These are phyloP conservation scores for Tulasnella sp. DNA, from an alignment of 768 basidiomycete species.

Conservation along the genomic window DNA sequence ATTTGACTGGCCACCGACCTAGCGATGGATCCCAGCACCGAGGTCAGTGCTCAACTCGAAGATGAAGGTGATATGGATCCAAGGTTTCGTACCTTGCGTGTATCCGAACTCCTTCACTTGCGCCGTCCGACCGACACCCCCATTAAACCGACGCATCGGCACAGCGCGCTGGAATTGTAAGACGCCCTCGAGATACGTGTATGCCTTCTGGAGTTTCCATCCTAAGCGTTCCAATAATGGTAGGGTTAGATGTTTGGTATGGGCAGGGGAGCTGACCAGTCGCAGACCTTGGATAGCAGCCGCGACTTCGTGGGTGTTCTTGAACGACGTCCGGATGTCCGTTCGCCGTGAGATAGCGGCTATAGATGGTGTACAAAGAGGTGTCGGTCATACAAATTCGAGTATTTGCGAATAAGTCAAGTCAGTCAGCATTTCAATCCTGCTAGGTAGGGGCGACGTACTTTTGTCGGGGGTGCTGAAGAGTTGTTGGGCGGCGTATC, in stretches of 20 bases:
- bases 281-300: slow-evolving; percentile 73
- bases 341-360: slow-evolving; percentile 88
- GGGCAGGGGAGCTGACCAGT: neutral
- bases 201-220: slow-evolving; percentile 87
- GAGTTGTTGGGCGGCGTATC: slow-evolving; percentile 81
- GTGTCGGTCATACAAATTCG: neutral
- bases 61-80: too few species aligned
- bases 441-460: slow-evolving; percentile 31
- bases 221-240: slow-evolving; percentile 37
- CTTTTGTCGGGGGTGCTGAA: slow-evolving; percentile 94
- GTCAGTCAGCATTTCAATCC: neutral
- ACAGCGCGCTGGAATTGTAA: slow-evolving; percentile 94
- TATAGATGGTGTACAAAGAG: slow-evolving; percentile 26
- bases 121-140: slow-evolving; percentile 87
- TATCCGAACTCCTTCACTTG: slow-evolving; percentile 96
- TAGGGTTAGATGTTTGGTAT: too few species aligned
- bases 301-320: slow-evolving; percentile 99
- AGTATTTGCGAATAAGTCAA: slow-evolving; percentile 1
- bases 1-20: slow-evolving; percentile 99
- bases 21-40: neutral
- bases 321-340: slow-evolving; percentile 99
- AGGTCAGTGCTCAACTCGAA: neutral
- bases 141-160: slow-evolving; percentile 91
- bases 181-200: slow-evolving; percentile 86
- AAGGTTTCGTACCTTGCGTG: slow-evolving; percentile 68